Percentiles rank a stretch among this genome's conserved stretches.
Conservation (phyloP, 169 alveolate genomes). For the Cryptosporidium sp. region DNA sequence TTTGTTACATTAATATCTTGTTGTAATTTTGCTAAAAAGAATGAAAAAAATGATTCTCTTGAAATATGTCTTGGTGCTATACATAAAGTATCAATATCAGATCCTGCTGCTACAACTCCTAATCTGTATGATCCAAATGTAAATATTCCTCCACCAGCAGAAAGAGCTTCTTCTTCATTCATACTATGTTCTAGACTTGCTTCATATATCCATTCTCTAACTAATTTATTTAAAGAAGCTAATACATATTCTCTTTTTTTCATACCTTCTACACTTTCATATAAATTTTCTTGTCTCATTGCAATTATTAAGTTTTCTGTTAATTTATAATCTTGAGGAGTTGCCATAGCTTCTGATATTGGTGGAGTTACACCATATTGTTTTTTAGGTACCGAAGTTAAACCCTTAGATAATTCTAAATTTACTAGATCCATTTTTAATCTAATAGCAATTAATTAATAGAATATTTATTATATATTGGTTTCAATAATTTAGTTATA, state of each 20-base stretch:
- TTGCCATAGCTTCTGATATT: conserved; percentile 77
- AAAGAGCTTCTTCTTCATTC: conserved; percentile 89
- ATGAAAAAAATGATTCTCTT: conserved; percentile 93
- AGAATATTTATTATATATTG: no score
- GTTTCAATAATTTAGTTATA: no score
- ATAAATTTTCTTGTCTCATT: conserved; percentile 84
- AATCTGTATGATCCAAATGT: conserved; percentile 97
- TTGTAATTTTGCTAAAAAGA: conserved; percentile 89
- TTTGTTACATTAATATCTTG: conserved; percentile 91
- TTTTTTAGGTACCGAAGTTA: conserved; percentile 32
- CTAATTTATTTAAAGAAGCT: conserved; percentile 88
- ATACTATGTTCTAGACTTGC: conserved; percentile 86
- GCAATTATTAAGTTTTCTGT: conserved; percentile 84
- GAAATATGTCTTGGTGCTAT: conserved; percentile 96
- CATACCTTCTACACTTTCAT: conserved; percentile 91
- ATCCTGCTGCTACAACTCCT: conserved; percentile 97
- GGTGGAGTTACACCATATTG: conserved; percentile 73
- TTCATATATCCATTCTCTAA: conserved; percentile 90
- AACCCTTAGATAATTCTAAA: conserved; percentile 42
- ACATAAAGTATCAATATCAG: conserved; percentile 98
- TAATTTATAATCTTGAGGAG: conserved; percentile 85
- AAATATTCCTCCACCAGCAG: conserved; percentile 92
- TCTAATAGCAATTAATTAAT: not conserved
- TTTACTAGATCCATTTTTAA: conserved; percentile 55
- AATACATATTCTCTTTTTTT: conserved; percentile 89